phyloP scores from a whole-genome alignment of 208 protist genomes.

The Leishmania arabica region DNA sequence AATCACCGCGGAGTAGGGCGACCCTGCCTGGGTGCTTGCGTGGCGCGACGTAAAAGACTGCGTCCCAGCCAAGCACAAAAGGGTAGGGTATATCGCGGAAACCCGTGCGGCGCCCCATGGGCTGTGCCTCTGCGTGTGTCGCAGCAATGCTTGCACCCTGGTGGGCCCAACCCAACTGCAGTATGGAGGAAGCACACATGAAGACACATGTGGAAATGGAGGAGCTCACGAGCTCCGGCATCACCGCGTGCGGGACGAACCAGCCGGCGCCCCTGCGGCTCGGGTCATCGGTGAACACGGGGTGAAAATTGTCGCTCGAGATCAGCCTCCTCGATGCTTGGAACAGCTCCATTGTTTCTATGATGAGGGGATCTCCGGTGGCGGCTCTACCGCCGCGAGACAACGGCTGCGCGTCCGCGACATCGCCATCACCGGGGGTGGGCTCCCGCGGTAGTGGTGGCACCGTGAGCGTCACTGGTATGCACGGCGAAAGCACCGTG shows the following conservation, averaged over 20 bases:
- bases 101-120: slow-evolving; percentile 31
- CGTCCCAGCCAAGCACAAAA: slow-evolving; percentile 62
- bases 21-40: slow-evolving; percentile 32
- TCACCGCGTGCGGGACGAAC: slow-evolving; percentile 5
- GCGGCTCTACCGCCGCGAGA: not conserved
- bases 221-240: slow-evolving; percentile 2
- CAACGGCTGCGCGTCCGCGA: not conserved
- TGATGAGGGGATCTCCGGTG: slow-evolving; percentile 6
- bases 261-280: slow-evolving; percentile 1
- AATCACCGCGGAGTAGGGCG: slow-evolving; percentile 45
- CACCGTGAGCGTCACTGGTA: slow-evolving; percentile 12
- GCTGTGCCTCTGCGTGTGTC: slow-evolving; percentile 12
- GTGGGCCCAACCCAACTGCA: not conserved
- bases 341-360: slow-evolving; percentile 1
- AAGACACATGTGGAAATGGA: not conserved
- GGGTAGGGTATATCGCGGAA: slow-evolving; percentile 60
- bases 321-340: slow-evolving; percentile 3
- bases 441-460: not conserved
- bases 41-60: slow-evolving; percentile 61
- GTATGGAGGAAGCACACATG: slow-evolving; percentile 6
- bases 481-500: slow-evolving; percentile 4
- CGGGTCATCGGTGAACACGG: slow-evolving; percentile 12
- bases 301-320: slow-evolving; percentile 8
- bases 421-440: not conserved
- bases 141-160: slow-evolving; percentile 23